Conservation (phyloP, 192 early-diverging fungal genomes). For the Coemansia nantahalensis region DNA sequence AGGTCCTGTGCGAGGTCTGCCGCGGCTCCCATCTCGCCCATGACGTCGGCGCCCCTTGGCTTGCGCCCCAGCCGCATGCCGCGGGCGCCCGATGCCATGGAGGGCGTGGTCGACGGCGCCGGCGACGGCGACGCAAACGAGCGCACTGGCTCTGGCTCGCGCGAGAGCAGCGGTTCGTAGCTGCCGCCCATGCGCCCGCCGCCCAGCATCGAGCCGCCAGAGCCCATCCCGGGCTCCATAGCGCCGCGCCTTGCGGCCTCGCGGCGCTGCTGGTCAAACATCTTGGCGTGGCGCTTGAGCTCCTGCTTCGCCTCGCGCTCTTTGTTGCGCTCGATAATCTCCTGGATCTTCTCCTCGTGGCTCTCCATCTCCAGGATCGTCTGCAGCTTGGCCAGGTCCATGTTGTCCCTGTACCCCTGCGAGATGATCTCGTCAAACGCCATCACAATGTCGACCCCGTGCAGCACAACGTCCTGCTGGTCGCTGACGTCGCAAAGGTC, state of each 20-base stretch:
- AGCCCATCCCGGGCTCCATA: slow-evolving; percentile 46
- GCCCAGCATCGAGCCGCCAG: slow-evolving; percentile 55
- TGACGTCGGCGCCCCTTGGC: slow-evolving; percentile 70
- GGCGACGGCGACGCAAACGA: slow-evolving; percentile 24
- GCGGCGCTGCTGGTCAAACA: slow-evolving; percentile 86
- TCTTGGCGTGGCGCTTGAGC: slow-evolving; percentile 85
- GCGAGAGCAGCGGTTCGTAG: slow-evolving; percentile 45
- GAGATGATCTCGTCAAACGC: slow-evolving; percentile 97
- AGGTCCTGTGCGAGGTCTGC: slow-evolving; percentile 63
- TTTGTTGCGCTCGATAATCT: slow-evolving; percentile 91
- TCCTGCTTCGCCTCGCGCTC: slow-evolving; percentile 98
- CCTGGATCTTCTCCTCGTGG: slow-evolving; percentile 96
- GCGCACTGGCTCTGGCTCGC: slow-evolving; percentile 36
- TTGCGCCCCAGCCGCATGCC: slow-evolving; percentile 97
- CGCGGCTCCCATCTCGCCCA: slow-evolving; percentile 83
- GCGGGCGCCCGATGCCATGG: slow-evolving; percentile 56
- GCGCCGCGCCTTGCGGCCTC: slow-evolving; percentile 64
- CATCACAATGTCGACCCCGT: slow-evolving; percentile 85
- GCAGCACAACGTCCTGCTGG: slow-evolving; percentile 80
- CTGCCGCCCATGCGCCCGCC: slow-evolving; percentile 53
- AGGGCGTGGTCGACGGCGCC: slow-evolving; percentile 14
- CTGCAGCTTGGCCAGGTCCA: slow-evolving; percentile 86
- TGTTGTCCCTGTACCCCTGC: slow-evolving; percentile 88
- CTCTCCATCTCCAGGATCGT: slow-evolving; percentile 97
- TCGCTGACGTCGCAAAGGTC: slow-evolving; percentile 85